A percentile compares a stretch with the other conserved stretches of the same genome.
These are phyloP conservation scores for Aureobasidium subglaciale DNA, from an alignment of 2,329 filamentous ascomycete species.

Conservation along the genomic window DNA sequence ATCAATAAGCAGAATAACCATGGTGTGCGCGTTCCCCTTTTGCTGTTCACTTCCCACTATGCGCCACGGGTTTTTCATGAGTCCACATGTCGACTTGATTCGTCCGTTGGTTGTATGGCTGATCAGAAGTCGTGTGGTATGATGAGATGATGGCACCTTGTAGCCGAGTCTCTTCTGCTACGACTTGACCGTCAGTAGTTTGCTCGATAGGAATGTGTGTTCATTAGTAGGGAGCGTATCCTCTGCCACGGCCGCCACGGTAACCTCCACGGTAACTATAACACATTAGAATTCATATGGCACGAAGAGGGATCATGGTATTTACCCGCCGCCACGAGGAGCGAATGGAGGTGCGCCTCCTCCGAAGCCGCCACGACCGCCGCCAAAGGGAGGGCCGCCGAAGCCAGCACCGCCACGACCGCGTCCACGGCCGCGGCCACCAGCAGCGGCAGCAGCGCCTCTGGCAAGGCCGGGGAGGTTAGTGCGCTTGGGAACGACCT, in stretches of 20 bases:
- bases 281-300: slow-evolving; percentile 1
- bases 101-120: background rate
- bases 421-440: slow-evolving; percentile 42
- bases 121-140: background rate
- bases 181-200: background rate
- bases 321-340: slow-evolving; percentile 35
- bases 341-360: slow-evolving; percentile 23
- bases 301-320: slow-evolving; percentile 17
- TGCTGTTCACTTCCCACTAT: background rate
- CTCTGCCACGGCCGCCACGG: slow-evolving; percentile 27
- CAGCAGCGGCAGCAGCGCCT: slow-evolving; percentile 56
- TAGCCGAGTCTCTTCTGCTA: background rate
- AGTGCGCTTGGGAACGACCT: slow-evolving; percentile 87
- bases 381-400: slow-evolving; percentile 38
- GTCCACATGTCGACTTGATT: background rate
- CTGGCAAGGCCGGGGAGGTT: slow-evolving; percentile 93
- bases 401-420: slow-evolving; percentile 39
- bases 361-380: slow-evolving; percentile 42
- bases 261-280: slow-evolving; percentile 31
- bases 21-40: background rate
- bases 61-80: background rate
- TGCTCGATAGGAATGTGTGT: background rate
- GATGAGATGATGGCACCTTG: background rate
- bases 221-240: slow-evolving; percentile 32
- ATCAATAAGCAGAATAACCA: background rate